Evolutionary conservation across 1,139 yeast species (phyloP).

Genomic region (Sugiyamaella grinbergsii): DNA sequence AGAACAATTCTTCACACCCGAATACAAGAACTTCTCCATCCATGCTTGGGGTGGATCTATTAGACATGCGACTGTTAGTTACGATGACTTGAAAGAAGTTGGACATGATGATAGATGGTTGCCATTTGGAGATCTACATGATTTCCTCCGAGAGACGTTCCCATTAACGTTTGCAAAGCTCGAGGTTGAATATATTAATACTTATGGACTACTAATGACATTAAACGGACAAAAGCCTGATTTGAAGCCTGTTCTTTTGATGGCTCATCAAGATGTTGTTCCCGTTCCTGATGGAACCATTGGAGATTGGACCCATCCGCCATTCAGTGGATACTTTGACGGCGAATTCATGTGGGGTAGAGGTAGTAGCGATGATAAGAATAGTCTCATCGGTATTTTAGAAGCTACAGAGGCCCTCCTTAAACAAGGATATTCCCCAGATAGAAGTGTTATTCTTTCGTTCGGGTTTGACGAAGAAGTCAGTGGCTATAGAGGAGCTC

Average conservation of each 20-base stretch:
- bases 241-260: slow-evolving; percentile 64
- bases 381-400: slow-evolving; percentile 55
- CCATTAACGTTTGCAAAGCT: slow-evolving; percentile 41
- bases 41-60: slow-evolving; percentile 51
- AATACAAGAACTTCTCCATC: slow-evolving; percentile 33
- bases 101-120: slow-evolving; percentile 44
- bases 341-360: slow-evolving; percentile 61
- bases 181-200: slow-evolving; percentile 59
- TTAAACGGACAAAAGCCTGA: slow-evolving; percentile 59
- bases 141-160: slow-evolving; percentile 58
- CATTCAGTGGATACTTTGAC: slow-evolving; percentile 69
- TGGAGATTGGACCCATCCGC: slow-evolving; percentile 66
- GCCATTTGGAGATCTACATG: slow-evolving; percentile 54
- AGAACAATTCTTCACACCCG: slow-evolving; percentile 29
- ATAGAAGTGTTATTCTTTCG: slow-evolving; percentile 57
- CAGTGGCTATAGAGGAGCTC: slow-evolving; percentile 62
- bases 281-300: slow-evolving; percentile 67
- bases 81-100: slow-evolving; percentile 53
- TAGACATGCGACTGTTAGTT: slow-evolving; percentile 61
- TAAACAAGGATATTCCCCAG: slow-evolving; percentile 52
- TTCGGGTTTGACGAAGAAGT: slow-evolving; percentile 76
- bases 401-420: slow-evolving; percentile 60
- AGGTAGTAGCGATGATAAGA: slow-evolving; percentile 68
- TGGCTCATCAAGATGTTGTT: slow-evolving; percentile 83
- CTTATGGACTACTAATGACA: slow-evolving; percentile 65